Conservation (phyloP, 352 stramenopile species). For the Phytophthora pinifolia region DNA sequence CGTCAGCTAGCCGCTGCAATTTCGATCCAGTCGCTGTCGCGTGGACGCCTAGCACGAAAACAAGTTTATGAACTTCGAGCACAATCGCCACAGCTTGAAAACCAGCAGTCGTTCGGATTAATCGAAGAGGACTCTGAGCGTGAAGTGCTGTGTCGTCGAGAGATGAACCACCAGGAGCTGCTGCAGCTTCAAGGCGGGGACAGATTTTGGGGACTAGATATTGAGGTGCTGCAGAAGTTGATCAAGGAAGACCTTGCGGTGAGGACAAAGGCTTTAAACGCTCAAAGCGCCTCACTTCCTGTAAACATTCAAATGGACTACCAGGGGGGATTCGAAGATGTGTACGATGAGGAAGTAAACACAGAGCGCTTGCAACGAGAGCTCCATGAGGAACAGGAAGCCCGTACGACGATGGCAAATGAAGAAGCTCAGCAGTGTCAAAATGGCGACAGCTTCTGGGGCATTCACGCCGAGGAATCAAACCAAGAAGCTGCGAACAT, state of each 20-base stretch:
- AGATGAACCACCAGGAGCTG: conserved; percentile 59
- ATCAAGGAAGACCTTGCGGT: conserved; percentile 49
- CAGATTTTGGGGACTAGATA: conserved; percentile 54
- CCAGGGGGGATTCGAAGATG: conserved; percentile 12
- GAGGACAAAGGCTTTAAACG: conserved; percentile 7
- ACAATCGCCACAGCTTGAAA: neutral
- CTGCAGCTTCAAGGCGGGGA: conserved; percentile 49
- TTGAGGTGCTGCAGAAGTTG: conserved; percentile 38
- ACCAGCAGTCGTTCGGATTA: neutral
- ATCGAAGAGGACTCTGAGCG: conserved; percentile 19
- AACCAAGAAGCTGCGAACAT: conserved; percentile 31
- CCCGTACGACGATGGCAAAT: conserved; percentile 30
- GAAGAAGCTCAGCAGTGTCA: conserved; percentile 49
- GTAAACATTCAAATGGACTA: conserved; percentile 6
- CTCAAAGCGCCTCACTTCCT: neutral
- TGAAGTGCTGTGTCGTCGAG: conserved; percentile 38
- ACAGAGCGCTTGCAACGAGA: conserved; percentile 26
- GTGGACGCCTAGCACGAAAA: conserved; percentile 38
- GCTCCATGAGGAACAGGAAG: conserved; percentile 27
- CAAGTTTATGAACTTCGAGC: conserved; percentile 15
- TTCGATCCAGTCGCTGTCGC: conserved; percentile 55
- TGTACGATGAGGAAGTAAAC: conserved; percentile 20
- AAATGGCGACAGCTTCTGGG: conserved; percentile 57
- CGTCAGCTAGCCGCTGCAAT: conserved; percentile 49
- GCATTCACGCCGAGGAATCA: conserved; percentile 55